Base-by-base conservation (phyloP, 2,329 filamentous ascomycete genomes). In the Myrmaecium sp. region DNA sequence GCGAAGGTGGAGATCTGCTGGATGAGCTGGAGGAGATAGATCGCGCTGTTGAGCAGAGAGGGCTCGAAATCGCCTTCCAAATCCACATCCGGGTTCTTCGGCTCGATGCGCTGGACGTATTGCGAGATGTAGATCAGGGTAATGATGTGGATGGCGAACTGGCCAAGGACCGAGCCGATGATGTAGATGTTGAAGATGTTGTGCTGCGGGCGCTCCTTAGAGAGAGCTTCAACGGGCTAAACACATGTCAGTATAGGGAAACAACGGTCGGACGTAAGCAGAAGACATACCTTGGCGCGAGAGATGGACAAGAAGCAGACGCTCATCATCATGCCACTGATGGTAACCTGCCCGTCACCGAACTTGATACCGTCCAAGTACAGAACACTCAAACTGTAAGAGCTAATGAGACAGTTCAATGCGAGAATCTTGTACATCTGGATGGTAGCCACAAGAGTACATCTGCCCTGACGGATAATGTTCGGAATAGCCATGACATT, bases 351-450 rank as follows among this genome's bases (percentile, higher is more conserved):
- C 4, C 84, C 83, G 49, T 98, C 89, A 30, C 89, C 84, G 48
- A 98, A 98, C 60, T 98, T 98, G 65, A 98, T 98, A 36, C 89
- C 89, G 44, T 95, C 86, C 1, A 98, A 69, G 47, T 98, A 98
- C 31, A 98, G 65, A 11, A 98, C 89, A 51, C 80, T 91, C 47
- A 98, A 58, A 53, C 82, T 93, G 69, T 98, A 98, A 19, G 89
- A 89, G 41, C 81, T 93, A 49, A 98, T 98, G 41, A 98, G 64
- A 51, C 89, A 98, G 63, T 98, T 98, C 32, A 98, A 62, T 5
- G 89, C 89, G 27, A 98, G 69, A 42, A 98, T 98, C 67, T 94
- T 98, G 72, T 98, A 98, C 86, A 98, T 98, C 62, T 98, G 89
- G 37, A 98, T 95, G 0, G 89, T 98, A 17, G 89, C 89, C 29